Conservation (phyloP, 2,329 filamentous ascomycete species). For the Orbilia quercus region DNA sequence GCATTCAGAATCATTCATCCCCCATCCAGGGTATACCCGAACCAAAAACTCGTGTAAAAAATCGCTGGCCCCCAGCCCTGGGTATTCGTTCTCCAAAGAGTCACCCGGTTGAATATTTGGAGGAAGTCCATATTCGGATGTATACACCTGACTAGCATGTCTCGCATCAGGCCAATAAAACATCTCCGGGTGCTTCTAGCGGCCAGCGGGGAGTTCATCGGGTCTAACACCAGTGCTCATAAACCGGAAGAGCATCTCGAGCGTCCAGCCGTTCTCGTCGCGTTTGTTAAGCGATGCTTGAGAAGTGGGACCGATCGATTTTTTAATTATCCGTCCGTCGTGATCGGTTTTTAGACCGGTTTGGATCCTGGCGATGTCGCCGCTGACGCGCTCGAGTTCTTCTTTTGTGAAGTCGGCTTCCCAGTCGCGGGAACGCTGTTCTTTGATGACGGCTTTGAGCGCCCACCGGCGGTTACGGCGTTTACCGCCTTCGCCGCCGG, state of each 20-base stretch:
- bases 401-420: slow-evolving; percentile 54
- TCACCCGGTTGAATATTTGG: background rate
- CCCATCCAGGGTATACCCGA: too few relatives aligned
- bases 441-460: slow-evolving; percentile 44
- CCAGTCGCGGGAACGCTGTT: slow-evolving; percentile 46
- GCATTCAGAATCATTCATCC: too few relatives aligned
- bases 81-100: background rate
- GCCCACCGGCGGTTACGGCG: slow-evolving; percentile 47
- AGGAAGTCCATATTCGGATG: background rate
- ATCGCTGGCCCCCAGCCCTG: background rate
- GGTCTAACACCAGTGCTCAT: slow-evolving; percentile 46
- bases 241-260: slow-evolving; percentile 54
- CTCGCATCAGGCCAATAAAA: background rate
- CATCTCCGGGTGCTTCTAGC: slow-evolving; percentile 10
- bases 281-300: slow-evolving; percentile 28
- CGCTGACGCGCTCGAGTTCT: slow-evolving; percentile 27
- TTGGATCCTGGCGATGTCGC: slow-evolving; percentile 39
- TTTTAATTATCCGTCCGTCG: slow-evolving; percentile 37
- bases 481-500: slow-evolving; percentile 24
- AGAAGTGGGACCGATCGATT: slow-evolving; percentile 25
- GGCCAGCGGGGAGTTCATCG: slow-evolving; percentile 19
- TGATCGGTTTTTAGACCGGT: slow-evolving; percentile 42
- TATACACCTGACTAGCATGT: background rate
- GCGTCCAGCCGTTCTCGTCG: slow-evolving; percentile 39
- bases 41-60: background rate